phyloP scores from a whole-genome alignment of 805 yeast genomes.

The Kodamaea nitidulidarum region DNA sequence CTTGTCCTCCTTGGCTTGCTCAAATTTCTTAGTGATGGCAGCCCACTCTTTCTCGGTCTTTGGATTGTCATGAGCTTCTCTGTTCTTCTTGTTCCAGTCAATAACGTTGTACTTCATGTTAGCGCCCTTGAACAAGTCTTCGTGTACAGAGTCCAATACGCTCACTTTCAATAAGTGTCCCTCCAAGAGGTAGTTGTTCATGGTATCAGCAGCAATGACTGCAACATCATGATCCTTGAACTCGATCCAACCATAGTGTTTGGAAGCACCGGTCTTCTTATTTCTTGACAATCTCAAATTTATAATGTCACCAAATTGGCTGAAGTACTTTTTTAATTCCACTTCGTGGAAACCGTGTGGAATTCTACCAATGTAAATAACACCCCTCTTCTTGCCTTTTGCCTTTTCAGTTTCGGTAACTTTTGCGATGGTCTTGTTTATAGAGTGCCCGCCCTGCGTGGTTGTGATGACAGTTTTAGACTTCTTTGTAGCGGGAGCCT shows the following conservation, averaged over 20 bases:
- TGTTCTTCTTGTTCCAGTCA: conserved; percentile 56
- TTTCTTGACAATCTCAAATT: conserved; percentile 81
- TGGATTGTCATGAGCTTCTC: conserved; percentile 51
- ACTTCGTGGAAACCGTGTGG: conserved; percentile 90
- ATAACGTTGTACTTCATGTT: conserved; percentile 51
- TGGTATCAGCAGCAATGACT: conserved; percentile 84
- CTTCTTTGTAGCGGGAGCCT: conserved; percentile 20
- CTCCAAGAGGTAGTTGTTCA: conserved; percentile 88
- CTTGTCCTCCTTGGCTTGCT: conserved; percentile 40
- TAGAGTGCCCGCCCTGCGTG: conserved; percentile 18
- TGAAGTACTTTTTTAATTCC: conserved; percentile 73
- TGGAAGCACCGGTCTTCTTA: conserved; percentile 84
- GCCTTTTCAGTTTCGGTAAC: conserved; percentile 13
- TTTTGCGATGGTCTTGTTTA: conserved; percentile 15
- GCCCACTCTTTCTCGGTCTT: conserved; percentile 58
- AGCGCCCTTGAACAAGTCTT: conserved; percentile 57
- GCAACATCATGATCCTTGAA: conserved; percentile 75
- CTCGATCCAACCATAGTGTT: conserved; percentile 89
- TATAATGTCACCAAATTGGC: conserved; percentile 84
- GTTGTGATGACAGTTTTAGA: conserved; percentile 12
- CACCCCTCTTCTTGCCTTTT: conserved; percentile 46
- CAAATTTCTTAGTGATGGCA: conserved; percentile 45
- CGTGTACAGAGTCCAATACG: conserved; percentile 52
- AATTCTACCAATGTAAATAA: conserved; percentile 84
- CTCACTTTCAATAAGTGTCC: conserved; percentile 75